Percentiles rank a stretch among this genome's conserved stretches.
Conservation (phyloP, 2,329 filamentous ascomycete species). For the Cladorrhinum sp. region DNA sequence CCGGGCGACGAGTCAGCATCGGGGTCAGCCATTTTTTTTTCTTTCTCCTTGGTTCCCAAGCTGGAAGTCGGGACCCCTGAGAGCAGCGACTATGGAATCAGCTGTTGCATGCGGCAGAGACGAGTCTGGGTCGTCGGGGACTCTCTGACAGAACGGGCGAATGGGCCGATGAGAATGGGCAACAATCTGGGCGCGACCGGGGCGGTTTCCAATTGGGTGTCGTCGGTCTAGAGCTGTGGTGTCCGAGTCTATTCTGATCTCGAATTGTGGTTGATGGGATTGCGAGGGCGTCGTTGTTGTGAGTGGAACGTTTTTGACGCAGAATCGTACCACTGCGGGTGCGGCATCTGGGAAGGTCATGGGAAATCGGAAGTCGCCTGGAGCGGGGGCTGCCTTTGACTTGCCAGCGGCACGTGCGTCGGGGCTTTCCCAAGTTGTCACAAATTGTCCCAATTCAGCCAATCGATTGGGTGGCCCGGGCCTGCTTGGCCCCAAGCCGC, state of each 20-base stretch:
- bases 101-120: constrained; percentile 26
- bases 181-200: not conserved
- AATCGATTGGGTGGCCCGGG: not conserved
- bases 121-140: constrained; percentile 10
- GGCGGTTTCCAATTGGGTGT: not conserved
- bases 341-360: not conserved
- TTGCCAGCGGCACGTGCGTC: not conserved
- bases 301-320: constrained; percentile 6
- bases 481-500: not conserved
- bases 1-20: constrained; percentile 22
- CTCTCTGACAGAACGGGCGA: not conserved
- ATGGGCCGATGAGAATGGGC: not conserved
- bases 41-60: not conserved
- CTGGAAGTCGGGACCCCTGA: constrained; percentile 6
- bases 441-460: not conserved
- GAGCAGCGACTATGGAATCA: constrained; percentile 10
- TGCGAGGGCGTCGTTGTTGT: constrained; percentile 1
- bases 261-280: constrained; percentile 2
- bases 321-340: constrained; percentile 4
- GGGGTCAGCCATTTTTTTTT: constrained; percentile 25
- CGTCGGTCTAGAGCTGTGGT: not conserved
- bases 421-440: not conserved
- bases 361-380: constrained; percentile 3
- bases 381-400: not conserved
- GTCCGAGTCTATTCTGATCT: not conserved